Base-by-base conservation (phyloP, 2,329 filamentous ascomycete genomes). In the Aspergillus ustus region DNA sequence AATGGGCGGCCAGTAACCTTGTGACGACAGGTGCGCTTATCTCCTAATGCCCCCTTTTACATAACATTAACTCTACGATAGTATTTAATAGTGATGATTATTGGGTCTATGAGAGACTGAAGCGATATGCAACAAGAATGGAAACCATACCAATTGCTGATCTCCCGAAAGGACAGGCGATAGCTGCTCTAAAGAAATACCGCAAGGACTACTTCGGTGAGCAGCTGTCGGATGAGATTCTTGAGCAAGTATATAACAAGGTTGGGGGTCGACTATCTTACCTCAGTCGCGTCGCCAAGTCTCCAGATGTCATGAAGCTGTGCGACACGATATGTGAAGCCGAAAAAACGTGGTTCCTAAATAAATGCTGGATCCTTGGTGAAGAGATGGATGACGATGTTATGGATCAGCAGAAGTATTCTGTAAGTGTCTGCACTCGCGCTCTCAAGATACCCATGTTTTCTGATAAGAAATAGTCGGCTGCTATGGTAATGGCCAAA, bases 11-110 rank as follows among this genome's bases (percentile, higher is more conserved):
- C 1, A 88, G 91, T 20, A 94, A 92, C 66, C 84, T 99, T 8
- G 91, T 96, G 31, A 98, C 95, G 1, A 81, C 88, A 61, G 82
- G 77, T 79, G 70, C 64, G 73, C 59, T 31, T 19, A 40, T 51
- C 8, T 29, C 11, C n/a, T 22, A 22, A 7, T 37, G 8, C 9
- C 11, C 5, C 20, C 9, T 29, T 28, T 43, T 19, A 17, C 34
- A 44, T 46, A 31, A 44, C 49, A 46, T 43, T 60, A 48, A 53
- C 22, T 6, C 6, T 8, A 8, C 7, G 28, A 62, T 92, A 83
- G 89, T 99, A 37, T 93, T 99, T 80, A 98, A 97, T 78, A 93
- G 89, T 57, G 95, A 99, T 77, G 95, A 98, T 74, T 99, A 97
- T 78, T 99, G 95, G 95, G 91, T 99, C 0, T 98, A 97, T 71